Base-by-base conservation (phyloP, 2,329 filamentous ascomycete species). In the Penicillium sp. region DNA sequence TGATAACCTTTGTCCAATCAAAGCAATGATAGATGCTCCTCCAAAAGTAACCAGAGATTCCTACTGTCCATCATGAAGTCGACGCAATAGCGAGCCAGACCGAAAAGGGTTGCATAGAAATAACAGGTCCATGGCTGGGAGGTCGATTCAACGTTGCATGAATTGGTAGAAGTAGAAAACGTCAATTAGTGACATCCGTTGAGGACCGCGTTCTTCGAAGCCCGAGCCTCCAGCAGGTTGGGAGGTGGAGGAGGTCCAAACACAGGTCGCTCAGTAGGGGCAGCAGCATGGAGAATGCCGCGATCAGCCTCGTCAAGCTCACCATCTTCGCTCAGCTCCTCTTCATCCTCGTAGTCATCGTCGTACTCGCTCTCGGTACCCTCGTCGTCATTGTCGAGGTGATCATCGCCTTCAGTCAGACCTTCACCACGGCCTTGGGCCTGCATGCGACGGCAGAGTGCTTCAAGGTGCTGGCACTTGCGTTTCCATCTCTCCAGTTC, bases 391-490 rank as follows among this genome's bases (percentile, higher is more conserved):
- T 69, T 68, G 66, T 81, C 83, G 54, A 80, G 74, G 55, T 79
- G 56, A 46, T 53, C 55, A 6, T 57, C 57, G 6, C 49, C 80
- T 54, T 74, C 77, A 46, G 74, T 78, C 71, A 80, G 75, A 47
- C 81, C 83, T 48, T 86, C 79, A 45, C 89, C 89, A 50, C 91
- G 84, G 13, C 91, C 90, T 63, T 96, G 90, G 56, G 88, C 87
- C 69, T 97, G 91, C 89, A 97, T 95, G 61, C 89, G 88, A 52
- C 93, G 87, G 71, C 95, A 95, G 61, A 97, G 87, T 65, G 87
- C 89, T 70, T 91, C 91, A 46, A 98, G 81, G 69, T 95, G 94
- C 52, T 89, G 85, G 61, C 89, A 89, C 76, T 89, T 89, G 71
- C 86, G 87, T 63, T 84, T 85, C 65, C 89, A 82, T 28, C 85